Evolutionary conservation across 2,329 filamentous ascomycete genomes (phyloP).

Genomic region (Dendryphion nanum): DNA sequence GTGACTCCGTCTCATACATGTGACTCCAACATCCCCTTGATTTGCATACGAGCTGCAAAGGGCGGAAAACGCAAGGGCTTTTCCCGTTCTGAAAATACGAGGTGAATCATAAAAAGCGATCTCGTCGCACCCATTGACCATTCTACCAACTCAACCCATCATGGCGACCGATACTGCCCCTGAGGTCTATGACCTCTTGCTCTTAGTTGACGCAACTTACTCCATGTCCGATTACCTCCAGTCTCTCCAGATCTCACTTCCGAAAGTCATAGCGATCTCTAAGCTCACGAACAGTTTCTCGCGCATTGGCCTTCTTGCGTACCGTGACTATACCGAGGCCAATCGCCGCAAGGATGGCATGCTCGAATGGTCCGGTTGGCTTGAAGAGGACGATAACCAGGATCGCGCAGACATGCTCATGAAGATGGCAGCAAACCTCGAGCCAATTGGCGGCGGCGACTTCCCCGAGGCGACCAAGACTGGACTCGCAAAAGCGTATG

Average conservation of each 20-base stretch:
- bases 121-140: too few relatives aligned
- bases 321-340: constrained; percentile 48
- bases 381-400: constrained; percentile 14
- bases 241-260: constrained; percentile 45
- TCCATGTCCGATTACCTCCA: constrained; percentile 48
- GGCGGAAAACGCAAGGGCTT: too few relatives aligned
- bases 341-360: constrained; percentile 16
- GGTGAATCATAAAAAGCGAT: too few relatives aligned
- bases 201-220: constrained; percentile 48
- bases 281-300: constrained; percentile 51
- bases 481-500: constrained; percentile 48
- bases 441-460: constrained; percentile 39
- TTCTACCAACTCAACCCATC: not conserved
- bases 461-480: constrained; percentile 52
- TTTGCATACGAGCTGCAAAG: too few relatives aligned
- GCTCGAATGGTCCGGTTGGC: constrained; percentile 54
- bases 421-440: constrained; percentile 22
- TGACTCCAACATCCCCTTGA: too few relatives aligned
- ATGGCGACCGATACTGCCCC: constrained; percentile 8
- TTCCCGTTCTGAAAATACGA: too few relatives aligned
- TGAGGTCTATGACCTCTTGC: constrained; percentile 45
- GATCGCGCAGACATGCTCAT: constrained; percentile 11
- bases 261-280: constrained; percentile 52
- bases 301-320: constrained; percentile 51
- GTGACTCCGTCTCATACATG: too few relatives aligned